Percentiles rank a stretch among this genome's conserved stretches.
phyloP scores from a whole-genome alignment of 192 early-diverging fungal genomes.

The Bifiguratus adelaidae region DNA sequence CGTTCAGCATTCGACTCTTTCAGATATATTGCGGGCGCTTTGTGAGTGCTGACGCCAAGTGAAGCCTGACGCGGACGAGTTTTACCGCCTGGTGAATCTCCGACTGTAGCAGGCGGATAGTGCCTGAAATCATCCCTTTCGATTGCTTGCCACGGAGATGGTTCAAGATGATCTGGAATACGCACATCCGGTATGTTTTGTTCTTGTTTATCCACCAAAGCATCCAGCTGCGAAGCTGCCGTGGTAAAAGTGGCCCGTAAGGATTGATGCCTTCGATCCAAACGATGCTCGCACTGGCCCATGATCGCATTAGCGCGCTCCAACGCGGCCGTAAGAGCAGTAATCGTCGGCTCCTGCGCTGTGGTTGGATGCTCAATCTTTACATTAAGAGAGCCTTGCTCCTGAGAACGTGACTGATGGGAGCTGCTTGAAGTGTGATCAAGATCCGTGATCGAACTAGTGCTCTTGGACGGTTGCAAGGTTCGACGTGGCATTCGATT shows the following conservation, averaged over 20 bases:
- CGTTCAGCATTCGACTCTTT: neutral
- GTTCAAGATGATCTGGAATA: neutral
- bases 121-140: neutral
- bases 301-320: neutral
- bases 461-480: neutral
- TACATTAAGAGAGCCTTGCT: no score
- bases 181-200: neutral
- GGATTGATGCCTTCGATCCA: neutral
- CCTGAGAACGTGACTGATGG: no score
- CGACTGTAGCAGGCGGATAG: neutral
- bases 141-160: neutral
- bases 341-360: neutral
- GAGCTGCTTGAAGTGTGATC: neutral
- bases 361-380: neutral
- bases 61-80: neutral
- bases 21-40: neutral
- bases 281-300: neutral
- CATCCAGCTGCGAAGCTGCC: neutral
- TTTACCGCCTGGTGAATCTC: no score
- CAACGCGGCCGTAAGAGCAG: neutral
- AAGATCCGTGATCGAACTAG: no score
- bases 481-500: neutral
- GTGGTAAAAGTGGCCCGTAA: neutral
- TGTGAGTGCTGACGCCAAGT: neutral
- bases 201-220: neutral